phyloP scores from a whole-genome alignment of 257 asterid species.

The Plantago ovata region DNA sequence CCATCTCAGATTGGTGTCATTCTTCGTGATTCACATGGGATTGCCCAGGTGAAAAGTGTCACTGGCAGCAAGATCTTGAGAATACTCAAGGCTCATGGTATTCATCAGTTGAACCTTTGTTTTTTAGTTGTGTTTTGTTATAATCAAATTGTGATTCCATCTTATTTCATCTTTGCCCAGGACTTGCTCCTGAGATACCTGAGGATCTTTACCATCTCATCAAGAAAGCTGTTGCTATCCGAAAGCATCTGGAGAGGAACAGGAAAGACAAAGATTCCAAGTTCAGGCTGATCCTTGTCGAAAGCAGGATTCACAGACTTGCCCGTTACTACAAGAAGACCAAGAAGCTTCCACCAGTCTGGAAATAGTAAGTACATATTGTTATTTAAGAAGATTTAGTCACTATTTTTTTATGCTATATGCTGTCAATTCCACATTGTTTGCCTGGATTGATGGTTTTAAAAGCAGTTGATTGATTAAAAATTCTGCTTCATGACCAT shows the following conservation, averaged over 20 bases:
- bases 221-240: slow-evolving; percentile 68
- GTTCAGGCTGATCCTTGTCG: slow-evolving; percentile 60
- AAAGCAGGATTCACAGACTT: slow-evolving; percentile 60
- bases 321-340: slow-evolving; percentile 73
- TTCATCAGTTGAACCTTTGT: neutral
- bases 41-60: slow-evolving; percentile 68
- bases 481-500: no score
- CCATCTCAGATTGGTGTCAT: slow-evolving; percentile 71
- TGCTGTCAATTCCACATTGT: neutral
- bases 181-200: slow-evolving; percentile 72
- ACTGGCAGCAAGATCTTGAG: slow-evolving; percentile 66
- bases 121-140: neutral
- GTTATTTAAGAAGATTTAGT: neutral
- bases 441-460: neutral
- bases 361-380: slow-evolving; percentile 53
- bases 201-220: slow-evolving; percentile 62
- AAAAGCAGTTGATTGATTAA: no score
- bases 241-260: slow-evolving; percentile 76
- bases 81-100: slow-evolving; percentile 56
- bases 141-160: neutral
- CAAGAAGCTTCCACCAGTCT: slow-evolving; percentile 72
- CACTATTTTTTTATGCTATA: neutral
- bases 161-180: slow-evolving; percentile 18
- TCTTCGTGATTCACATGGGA: slow-evolving; percentile 74
- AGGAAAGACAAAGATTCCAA: slow-evolving; percentile 74